phyloP scores from a whole-genome alignment of 768 basidiomycete species.

The Boletellus emodensis region DNA sequence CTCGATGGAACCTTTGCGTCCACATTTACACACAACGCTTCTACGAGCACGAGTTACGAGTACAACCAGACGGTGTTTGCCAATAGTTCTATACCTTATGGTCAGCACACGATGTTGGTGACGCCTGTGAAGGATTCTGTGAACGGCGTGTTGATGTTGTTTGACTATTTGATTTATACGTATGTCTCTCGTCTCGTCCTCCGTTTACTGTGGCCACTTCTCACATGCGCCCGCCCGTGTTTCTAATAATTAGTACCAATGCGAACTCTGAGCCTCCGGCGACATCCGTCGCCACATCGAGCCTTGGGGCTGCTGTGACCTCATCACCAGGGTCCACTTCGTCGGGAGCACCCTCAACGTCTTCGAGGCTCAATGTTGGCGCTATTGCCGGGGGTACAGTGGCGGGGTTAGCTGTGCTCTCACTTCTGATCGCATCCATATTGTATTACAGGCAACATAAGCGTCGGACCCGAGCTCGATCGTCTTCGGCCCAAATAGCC shows the following conservation, averaged over 20 bases:
- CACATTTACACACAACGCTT: not conserved
- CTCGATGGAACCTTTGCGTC: not conserved
- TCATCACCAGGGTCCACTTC: no score
- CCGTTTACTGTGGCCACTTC: no score
- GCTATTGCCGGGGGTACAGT: slow-evolving; percentile 7
- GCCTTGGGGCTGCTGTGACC: no score
- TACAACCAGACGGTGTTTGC: slow-evolving; percentile 14
- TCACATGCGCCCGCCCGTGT: no score
- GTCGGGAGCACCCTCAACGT: not conserved
- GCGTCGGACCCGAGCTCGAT: not conserved
- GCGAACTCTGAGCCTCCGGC: not conserved
- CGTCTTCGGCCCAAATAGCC: not conserved
- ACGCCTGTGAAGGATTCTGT: not conserved
- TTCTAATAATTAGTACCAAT: slow-evolving; percentile 2
- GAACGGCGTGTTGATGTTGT: slow-evolving; percentile 3
- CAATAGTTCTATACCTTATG: slow-evolving; percentile 1
- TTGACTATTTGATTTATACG: slow-evolving; percentile 19
- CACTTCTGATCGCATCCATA: not conserved
- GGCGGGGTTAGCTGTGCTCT: not conserved
- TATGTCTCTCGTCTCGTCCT: not conserved
- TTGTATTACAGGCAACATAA: slow-evolving; percentile 3
- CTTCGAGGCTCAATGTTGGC: not conserved
- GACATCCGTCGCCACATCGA: not conserved
- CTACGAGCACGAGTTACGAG: not conserved
- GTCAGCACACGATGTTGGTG: slow-evolving; percentile 4